phyloP scores from a whole-genome alignment of 345 rosid genomes.

The Acer yangbiense region DNA sequence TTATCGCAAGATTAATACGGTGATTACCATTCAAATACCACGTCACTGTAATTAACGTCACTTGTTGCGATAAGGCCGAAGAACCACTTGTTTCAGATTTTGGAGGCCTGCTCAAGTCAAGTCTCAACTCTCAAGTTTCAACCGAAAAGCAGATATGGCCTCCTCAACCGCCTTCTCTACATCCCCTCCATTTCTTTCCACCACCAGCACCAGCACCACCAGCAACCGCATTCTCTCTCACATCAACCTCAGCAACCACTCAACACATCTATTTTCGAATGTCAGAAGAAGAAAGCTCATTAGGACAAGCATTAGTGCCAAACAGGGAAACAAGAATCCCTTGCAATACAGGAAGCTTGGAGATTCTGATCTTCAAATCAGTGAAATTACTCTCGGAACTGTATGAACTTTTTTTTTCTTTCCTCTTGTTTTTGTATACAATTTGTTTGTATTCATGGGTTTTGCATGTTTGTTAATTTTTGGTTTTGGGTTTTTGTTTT shows the following conservation, averaged over 20 bases:
- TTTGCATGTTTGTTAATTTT: neutral
- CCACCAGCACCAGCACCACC: neutral
- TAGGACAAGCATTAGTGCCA: constrained; percentile 33
- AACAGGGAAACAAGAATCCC: constrained; percentile 44
- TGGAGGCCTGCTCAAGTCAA: neutral
- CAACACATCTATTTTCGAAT: constrained; percentile 8
- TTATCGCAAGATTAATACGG: too few species aligned
- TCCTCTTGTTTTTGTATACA: neutral
- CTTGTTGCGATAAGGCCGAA: too few species aligned
- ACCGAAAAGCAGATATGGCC: constrained; percentile 24
- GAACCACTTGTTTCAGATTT: neutral
- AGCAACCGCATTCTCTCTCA: neutral
- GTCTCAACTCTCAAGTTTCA: too few species aligned
- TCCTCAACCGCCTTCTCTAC: constrained; percentile 28
- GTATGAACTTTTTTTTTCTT: constrained; percentile 30
- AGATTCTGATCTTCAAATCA: constrained; percentile 72
- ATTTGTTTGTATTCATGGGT: neutral
- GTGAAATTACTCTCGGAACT: constrained; percentile 82
- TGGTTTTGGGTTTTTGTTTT: neutral
- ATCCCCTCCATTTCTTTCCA: constrained; percentile 24
- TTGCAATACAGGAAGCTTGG: constrained; percentile 80
- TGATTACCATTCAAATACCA: too few species aligned
- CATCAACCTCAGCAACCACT: constrained; percentile 10
- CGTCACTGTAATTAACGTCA: too few species aligned
- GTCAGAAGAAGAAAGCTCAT: constrained; percentile 21